Base-by-base conservation (phyloP, 1,139 yeast genomes). In the Pichia sp. region DNA sequence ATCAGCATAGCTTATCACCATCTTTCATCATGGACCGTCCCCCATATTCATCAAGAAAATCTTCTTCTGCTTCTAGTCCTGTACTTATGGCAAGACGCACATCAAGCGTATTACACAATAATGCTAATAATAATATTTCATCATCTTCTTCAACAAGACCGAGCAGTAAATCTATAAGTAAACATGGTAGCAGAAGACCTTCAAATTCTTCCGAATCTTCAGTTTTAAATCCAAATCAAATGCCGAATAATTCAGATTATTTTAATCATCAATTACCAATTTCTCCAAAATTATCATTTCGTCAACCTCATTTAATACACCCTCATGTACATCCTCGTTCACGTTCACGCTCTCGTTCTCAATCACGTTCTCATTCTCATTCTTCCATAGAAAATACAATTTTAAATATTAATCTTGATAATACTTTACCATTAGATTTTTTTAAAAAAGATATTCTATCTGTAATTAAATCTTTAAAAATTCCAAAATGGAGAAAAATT, bases 381-480 rank as follows among this genome's bases (percentile, higher is more conserved):
- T 11, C 41, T 8, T 53, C 43, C 10, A 16, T 48, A 3, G 46
- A 40, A 6, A 34, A 48, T 30, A 29, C 33, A 9, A 29, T 37
- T 4, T 46, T 72, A 3, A 61, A 62, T 33, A 76, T 73, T 2
- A 60, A 59, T 3, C 65, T 87, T 45, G 95, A 87, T 59, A 80
- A 82, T 55, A 64, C 87, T 2, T 70, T 92, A 46, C 97, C 97
- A 1, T 57, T 72, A 24, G 95, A 85, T 55, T 89, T 89, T 63
- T 82, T 92, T 62, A 85, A 86, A 58, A 86, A 83, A 52, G 97
- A 90, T 60, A 70, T 92, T 40, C 62, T 87, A 38, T 76, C 80
- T 4, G 69, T 87, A 39, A 65, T 83, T 39, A 83, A 82, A 55
- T 69, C 76, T 4, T 68, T 92, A 49, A 72, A 71, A 47, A 77